A percentile compares a stretch with the other conserved stretches of the same genome.
Conservation (phyloP, 2,329 filamentous ascomycete species). For the Colletotrichum gloeosporioides region DNA sequence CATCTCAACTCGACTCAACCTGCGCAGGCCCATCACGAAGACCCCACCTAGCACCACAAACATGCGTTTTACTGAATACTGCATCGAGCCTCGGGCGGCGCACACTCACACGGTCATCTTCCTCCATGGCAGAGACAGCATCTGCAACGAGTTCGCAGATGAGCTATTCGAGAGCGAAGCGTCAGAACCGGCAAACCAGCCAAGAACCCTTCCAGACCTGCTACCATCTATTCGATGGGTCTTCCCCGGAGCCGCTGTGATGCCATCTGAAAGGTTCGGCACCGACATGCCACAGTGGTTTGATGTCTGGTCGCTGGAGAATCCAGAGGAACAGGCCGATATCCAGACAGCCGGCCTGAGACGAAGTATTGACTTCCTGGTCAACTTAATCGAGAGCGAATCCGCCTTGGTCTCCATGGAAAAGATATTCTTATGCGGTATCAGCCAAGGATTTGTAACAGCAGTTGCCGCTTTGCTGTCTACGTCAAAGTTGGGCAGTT, state of each 20-base stretch:
- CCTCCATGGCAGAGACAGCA: constrained; percentile 49
- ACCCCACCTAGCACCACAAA: background rate
- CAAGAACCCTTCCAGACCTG: constrained; percentile 25
- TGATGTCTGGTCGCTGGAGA: constrained; percentile 26
- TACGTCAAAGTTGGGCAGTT: background rate
- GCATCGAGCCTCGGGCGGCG: background rate
- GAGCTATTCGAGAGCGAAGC: constrained; percentile 45
- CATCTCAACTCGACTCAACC: background rate
- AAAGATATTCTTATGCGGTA: constrained; percentile 33
- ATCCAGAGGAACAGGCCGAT: constrained; percentile 13
- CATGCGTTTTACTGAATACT: background rate
- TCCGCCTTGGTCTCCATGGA: constrained; percentile 22
- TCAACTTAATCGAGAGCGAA: constrained; percentile 26
- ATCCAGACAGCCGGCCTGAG: constrained; percentile 28
- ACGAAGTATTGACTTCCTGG: constrained; percentile 25
- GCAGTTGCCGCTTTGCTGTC: constrained; percentile 22
- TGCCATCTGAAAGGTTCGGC: constrained; percentile 26
- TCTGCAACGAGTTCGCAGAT: constrained; percentile 38
- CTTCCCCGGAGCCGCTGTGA: constrained; percentile 28
- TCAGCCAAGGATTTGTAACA: constrained; percentile 36
- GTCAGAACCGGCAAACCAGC: constrained; percentile 21
- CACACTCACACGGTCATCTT: constrained; percentile 53
- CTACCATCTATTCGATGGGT: constrained; percentile 33
- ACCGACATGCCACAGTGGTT: constrained; percentile 33
- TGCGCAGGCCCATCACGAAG: background rate